Conservation (phyloP, 2,329 filamentous ascomycete genomes). For the Neonectria hederae region DNA sequence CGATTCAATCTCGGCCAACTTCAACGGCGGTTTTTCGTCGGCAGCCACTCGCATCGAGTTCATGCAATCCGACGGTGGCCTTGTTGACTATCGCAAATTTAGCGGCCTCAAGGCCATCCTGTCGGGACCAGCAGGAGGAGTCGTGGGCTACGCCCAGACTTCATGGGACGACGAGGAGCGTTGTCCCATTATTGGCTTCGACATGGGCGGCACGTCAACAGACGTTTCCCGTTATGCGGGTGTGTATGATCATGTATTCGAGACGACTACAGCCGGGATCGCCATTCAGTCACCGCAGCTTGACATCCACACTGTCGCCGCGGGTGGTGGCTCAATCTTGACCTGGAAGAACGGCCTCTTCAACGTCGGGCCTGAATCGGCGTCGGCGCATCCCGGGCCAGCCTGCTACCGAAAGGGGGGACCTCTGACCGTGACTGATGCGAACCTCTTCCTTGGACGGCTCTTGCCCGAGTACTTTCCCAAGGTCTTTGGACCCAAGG, state of each 20-base stretch:
- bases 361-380: conserved; percentile 76
- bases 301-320: conserved; percentile 77
- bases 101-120: conserved; percentile 1
- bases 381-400: conserved; percentile 76
- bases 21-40: conserved; percentile 46
- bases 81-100: conserved; percentile 61
- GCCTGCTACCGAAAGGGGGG: conserved; percentile 77
- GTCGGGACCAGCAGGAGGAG: neutral
- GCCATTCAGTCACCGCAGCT: conserved; percentile 77
- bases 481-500: conserved; percentile 24
- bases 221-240: conserved; percentile 77
- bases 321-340: conserved; percentile 61
- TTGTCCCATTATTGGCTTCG: neutral
- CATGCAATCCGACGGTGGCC: conserved; percentile 62
- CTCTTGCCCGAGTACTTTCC: conserved; percentile 71
- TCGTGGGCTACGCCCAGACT: neutral
- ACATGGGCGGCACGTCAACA: conserved; percentile 70
- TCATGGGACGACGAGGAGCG: neutral
- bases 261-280: conserved; percentile 75
- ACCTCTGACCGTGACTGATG: conserved; percentile 76
- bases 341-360: conserved; percentile 77
- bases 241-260: conserved; percentile 76
- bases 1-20: conserved; percentile 33
- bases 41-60: conserved; percentile 11
- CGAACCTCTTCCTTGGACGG: conserved; percentile 74